Evolutionary conservation across 257 asterid genomes (phyloP), one percentile per base, ranked within the genome.

Genomic region (Pogostemon cablin): DNA sequence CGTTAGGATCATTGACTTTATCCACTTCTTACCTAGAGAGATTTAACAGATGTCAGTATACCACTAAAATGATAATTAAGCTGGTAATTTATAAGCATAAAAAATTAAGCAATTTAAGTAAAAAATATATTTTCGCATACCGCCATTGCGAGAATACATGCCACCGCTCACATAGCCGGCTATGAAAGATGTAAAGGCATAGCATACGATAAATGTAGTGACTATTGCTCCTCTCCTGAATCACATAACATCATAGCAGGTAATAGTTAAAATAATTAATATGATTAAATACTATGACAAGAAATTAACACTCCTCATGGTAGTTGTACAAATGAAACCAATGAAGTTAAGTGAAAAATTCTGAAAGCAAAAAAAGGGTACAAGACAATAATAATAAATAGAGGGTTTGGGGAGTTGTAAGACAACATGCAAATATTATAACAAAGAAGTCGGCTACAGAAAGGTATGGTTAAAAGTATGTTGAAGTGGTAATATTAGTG

Each of bases 181-280:
- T 40, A 90, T 85, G 79, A 90, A 88, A 7, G 97, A 88, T 69
- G 97, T 90, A 71, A 90, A 80, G 65, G 89, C 95, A 73, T 90
- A 90, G 77, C 96, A 88, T 38, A 88, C 80, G 34, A 90, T 83
- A 49, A 90, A 90, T 74, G 89, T 83, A 10, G 92, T 88, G 72
- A 84, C 83, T 72, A 88, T 87, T 72, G 95, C 90, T 86, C 97
- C 96, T 80, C 96, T 81, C 97, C 97, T 90, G 90, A 71, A 68
- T 58, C 74, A 66, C 60, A 76, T 49, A 71, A 81, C 39, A 74
- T 20, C 42, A 34, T 52, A 58, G 42, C 42, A 67, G n/a, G 65
- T 57, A 44, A 62, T 38, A 71, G 57, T 63, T 64, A 49, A 63
- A 72, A 75, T 8, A 47, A 52, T 47, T 65, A 49, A 44, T 39